A percentile compares a stretch with the other conserved stretches of the same genome.
Conservation (phyloP, 108 stramenopile species). For the Cyclotella sp. region DNA sequence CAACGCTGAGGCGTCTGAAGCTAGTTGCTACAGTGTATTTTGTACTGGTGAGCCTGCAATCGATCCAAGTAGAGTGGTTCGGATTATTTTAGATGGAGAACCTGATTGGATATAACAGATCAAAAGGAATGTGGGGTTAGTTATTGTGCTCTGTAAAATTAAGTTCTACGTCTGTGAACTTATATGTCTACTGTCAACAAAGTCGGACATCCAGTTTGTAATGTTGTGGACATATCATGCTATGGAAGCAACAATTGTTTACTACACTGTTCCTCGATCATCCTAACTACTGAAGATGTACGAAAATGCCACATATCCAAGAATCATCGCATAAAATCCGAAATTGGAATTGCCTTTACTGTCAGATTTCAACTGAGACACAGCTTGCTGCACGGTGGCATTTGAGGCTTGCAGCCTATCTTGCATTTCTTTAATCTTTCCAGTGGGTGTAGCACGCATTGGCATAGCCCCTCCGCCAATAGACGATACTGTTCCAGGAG, state of each 20-base stretch:
- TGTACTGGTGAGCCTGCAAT: constrained; percentile 45
- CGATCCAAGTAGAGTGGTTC: constrained; percentile 42
- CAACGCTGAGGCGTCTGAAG: background rate
- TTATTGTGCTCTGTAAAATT: background rate
- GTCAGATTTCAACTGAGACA: constrained; percentile 70
- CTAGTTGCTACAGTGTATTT: constrained; percentile 17
- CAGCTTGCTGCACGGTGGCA: constrained; percentile 84
- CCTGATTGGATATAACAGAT: constrained; percentile 35
- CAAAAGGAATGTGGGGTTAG: background rate
- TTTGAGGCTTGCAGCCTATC: constrained; percentile 79
- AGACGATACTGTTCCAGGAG: constrained; percentile 23
- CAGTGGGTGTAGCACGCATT: constrained; percentile 78
- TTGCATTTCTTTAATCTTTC: constrained; percentile 88
- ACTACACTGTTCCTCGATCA: background rate
- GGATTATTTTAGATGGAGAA: constrained; percentile 40
- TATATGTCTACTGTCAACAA: too few species aligned
- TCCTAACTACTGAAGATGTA: constrained; percentile 74
- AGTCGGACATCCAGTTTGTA: too few species aligned
- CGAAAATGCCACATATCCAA: constrained; percentile 89
- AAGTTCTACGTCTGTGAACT: too few species aligned
- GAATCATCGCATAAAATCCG: constrained; percentile 91
- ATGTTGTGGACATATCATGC: too few species aligned
- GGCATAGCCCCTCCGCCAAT: constrained; percentile 41
- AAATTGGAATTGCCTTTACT: constrained; percentile 69
- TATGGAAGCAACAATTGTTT: background rate